Evolutionary conservation across 2,329 filamentous ascomycete genomes (phyloP), one percentile per base, ranked within the genome.

Genomic region (Hypoxylon sp.): DNA sequence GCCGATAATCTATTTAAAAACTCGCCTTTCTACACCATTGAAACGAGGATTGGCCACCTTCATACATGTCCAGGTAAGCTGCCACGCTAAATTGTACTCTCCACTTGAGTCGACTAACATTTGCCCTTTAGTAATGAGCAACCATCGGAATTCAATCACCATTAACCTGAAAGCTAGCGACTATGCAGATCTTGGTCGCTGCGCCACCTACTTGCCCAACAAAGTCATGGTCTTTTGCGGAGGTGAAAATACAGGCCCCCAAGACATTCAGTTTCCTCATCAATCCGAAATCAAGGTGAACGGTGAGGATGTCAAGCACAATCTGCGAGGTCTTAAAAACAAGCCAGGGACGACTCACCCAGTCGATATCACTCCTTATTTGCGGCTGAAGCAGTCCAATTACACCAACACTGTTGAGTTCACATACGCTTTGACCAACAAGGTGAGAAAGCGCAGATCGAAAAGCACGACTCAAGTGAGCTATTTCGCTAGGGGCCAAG

Each of bases 231-330:
- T 98, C 3, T 97, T 97, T 77, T 97, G 94, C 75, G 90, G 93
- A 2, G 83, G 84, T 1, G 91, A 93, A 62, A 85, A 84, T 15
- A 80, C 85, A 13, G 88, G 87, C 15, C 79, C 83, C 2, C 92
- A 93, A 55, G 93, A 98, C 68, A 90, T 99, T 59, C 84, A 93
- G 0, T 99, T 99, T 72, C 96, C 96, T 1, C 90, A 95, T 74
- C 94, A 98, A 80, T 92, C 96, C 32, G 96, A 99, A 78, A 86
- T 99, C 63, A 95, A 94, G 77, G 89, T 97, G 62, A 99, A 99
- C 74, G 87, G 89, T 8, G 92, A 92, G 35, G 93, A 98, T 63
- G 87, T 98, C 72, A 96, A 95, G 79, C 91, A 92, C n/a, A 99
- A 98, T 78, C 86, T 97, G 72, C 92, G 96, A 73, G 96, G 96